Percentiles rank a stretch among this genome's conserved stretches.
Evolutionary conservation across 192 early-diverging fungal species (phyloP).

Genomic region (Backusella parvicylindrica): DNA sequence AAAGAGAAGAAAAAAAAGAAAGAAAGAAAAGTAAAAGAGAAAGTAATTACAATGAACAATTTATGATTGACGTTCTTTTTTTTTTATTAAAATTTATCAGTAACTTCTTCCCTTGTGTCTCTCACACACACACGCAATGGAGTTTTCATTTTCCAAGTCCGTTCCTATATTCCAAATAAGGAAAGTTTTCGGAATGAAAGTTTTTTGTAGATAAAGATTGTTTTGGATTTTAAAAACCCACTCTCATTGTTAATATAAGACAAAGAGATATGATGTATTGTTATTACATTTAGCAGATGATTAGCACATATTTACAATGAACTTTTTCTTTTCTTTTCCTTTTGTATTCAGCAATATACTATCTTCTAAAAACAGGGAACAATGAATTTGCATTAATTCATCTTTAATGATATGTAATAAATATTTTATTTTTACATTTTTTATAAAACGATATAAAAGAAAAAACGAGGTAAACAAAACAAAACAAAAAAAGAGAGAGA

Average conservation of each 20-base stretch:
- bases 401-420: too few species aligned
- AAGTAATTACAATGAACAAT: conserved; percentile 5
- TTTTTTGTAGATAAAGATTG: not conserved
- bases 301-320: too few species aligned
- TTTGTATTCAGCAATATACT: too few species aligned
- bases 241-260: too few species aligned
- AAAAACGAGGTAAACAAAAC: too few species aligned
- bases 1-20: not conserved
- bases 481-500: not conserved
- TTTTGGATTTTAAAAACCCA: too few species aligned
- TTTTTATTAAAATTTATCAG: not conserved
- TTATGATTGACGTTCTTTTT: not conserved
- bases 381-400: too few species aligned
- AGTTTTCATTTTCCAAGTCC: not conserved
- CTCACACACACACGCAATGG: not conserved
- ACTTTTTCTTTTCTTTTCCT: too few species aligned
- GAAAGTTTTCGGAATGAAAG: not conserved
- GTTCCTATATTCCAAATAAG: not conserved
- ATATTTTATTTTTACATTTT: not conserved
- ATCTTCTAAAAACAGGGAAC: too few species aligned
- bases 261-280: too few species aligned
- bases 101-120: not conserved
- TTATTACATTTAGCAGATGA: too few species aligned
- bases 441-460: not conserved
- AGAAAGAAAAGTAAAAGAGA: not conserved